phyloP scores from a whole-genome alignment of 306 rosid species.

The Corylus heterophylla region DNA sequence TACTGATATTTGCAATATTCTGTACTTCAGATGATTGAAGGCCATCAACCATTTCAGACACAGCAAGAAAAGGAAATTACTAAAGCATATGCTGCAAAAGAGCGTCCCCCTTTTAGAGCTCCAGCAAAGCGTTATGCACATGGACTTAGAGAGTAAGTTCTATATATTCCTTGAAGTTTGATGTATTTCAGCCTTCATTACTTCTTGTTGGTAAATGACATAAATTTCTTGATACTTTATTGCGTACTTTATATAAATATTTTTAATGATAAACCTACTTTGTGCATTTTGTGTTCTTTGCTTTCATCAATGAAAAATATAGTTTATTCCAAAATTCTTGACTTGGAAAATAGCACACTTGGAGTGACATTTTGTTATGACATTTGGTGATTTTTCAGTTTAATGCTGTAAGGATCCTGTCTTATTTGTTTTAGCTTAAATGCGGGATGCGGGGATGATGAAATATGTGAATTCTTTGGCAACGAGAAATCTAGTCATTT shows the following conservation, averaged over 20 bases:
- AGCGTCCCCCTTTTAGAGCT: constrained; percentile 85
- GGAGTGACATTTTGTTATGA: not conserved
- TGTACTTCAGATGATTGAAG: constrained; percentile 84
- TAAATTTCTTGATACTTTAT: not conserved
- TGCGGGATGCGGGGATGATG: not conserved
- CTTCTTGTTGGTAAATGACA: not conserved
- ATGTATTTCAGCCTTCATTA: not conserved
- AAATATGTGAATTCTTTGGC: not conserved
- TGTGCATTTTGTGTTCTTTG: not conserved
- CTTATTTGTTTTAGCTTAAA: not conserved
- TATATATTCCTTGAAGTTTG: constrained; percentile 23
- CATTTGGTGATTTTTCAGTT: not conserved
- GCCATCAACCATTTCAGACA: constrained; percentile 66
- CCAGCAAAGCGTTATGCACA: constrained; percentile 67
- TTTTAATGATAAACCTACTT: not conserved
- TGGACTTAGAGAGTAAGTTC: constrained; percentile 77
- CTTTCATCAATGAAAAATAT: not conserved
- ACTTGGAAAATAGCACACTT: not conserved
- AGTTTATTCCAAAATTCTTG: not conserved
- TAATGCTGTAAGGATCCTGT: not conserved
- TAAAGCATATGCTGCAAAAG: constrained; percentile 56
- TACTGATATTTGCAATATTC: constrained; percentile 31
- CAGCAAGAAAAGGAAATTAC: constrained; percentile 72
- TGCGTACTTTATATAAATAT: not conserved
- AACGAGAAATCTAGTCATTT: not conserved